Base-by-base conservation (phyloP, 768 basidiomycete genomes). In the Termitomyces sp. region DNA sequence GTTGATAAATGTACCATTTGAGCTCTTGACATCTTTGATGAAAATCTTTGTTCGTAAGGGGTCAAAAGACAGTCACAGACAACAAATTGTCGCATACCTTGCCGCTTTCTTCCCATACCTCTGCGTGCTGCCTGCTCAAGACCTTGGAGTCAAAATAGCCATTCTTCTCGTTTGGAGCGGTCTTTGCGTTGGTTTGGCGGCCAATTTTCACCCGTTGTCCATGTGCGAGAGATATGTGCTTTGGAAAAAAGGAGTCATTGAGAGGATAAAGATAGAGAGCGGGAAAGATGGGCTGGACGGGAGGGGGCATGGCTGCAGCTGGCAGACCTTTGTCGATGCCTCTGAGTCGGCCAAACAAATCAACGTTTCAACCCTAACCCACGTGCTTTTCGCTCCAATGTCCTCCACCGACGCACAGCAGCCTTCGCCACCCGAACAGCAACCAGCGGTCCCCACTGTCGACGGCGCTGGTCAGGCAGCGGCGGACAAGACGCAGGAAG, bases 1-100 rank as follows among this genome's bases (percentile, higher is more conserved):
- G 66, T 99, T 98, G 71, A 99, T 95, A 71, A 98, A 99, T 6
- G 97, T 99, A 1, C 97, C 97, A 64, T 99, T 99, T 1, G 93
- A 95, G 64, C 91, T 93, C 78, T 96, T 96, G 70, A 98, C 94
- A 72, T 98, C 97, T 74, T 94, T 96, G 80, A 99, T 98, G 79
- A 77, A 96, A 73, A 98, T 95, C 94, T 98, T 49, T 35, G 4
- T 63, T 38, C 6, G 16, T 60, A 59, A 61, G 56, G 35, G 63
- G 63, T 47, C 61, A 57, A 48, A 38, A 7, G 28, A 7, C 18
- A 30, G 28, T 13, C 18, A 33, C 13, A 4, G 7, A 20, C 8
- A 28, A 16, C 4, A 32, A 32, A 40, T 5, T 0, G 20, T 18
- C 26, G 69, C 78, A 52, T 51, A 93, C 95, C 85, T 96, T 96